Conservation (phyloP, 139 green algal species). For the Limnomonas spitsbergensis region DNA sequence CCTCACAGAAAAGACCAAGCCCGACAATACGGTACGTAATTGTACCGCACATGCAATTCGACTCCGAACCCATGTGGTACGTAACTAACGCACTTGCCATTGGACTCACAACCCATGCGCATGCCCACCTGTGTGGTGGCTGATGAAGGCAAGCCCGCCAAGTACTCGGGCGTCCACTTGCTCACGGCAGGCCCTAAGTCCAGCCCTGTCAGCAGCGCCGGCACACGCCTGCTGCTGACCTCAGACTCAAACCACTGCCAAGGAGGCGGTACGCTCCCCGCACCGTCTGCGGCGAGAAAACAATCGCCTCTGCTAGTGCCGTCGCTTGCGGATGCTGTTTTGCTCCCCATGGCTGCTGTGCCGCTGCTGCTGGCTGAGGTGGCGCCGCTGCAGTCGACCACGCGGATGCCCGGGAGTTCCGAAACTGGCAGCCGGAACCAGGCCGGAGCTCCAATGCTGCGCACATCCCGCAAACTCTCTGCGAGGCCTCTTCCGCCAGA, state of each 20-base stretch:
- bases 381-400: background rate
- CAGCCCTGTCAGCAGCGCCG: constrained; percentile 37
- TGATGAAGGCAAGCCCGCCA: constrained; percentile 9
- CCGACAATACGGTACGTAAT: no score
- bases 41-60: no score
- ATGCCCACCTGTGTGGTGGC: constrained; percentile 21
- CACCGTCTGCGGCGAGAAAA: background rate
- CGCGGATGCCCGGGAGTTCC: background rate
- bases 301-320: no score
- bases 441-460: background rate
- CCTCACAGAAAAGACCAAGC: no score
- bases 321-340: no score
- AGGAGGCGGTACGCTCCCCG: background rate
- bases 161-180: constrained; percentile 41
- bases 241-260: constrained; percentile 22
- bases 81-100: no score
- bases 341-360: background rate
- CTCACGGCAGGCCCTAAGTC: constrained; percentile 36
- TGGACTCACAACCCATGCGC: no score
- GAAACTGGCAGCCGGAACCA: background rate
- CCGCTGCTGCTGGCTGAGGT: background rate
- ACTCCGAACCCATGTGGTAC: no score
- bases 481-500: no score
- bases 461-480: background rate
- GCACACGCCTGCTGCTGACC: constrained; percentile 18